These are phyloP conservation scores for Pseudopyricularia javanii DNA, from an alignment of 2,329 filamentous ascomycete genomes.

Conservation along the genomic window DNA sequence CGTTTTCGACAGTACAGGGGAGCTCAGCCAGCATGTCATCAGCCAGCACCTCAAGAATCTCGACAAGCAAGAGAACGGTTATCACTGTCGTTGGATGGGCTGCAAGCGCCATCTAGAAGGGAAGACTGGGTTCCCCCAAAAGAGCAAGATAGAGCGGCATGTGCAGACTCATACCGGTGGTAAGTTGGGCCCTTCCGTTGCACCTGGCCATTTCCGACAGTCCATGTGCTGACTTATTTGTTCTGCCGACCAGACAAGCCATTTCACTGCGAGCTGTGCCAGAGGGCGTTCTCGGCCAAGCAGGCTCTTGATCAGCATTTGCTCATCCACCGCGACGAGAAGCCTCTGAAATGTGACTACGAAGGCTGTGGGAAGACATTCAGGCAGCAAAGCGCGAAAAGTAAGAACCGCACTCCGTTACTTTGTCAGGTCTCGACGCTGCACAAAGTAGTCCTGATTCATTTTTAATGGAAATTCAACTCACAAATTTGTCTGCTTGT, in stretches of 20 bases:
- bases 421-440: no score
- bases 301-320: slow-evolving; percentile 57
- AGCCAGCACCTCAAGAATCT: slow-evolving; percentile 33
- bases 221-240: slow-evolving; percentile 4
- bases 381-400: slow-evolving; percentile 55
- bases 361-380: slow-evolving; percentile 44
- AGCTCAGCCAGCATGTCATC: slow-evolving; percentile 43
- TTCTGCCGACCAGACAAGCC: slow-evolving; percentile 36
- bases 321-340: slow-evolving; percentile 53
- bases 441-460: no score
- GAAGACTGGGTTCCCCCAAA: slow-evolving; percentile 38
- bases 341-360: slow-evolving; percentile 44
- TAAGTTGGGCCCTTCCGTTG: slow-evolving; percentile 22
- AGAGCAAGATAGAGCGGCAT: slow-evolving; percentile 53
- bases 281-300: slow-evolving; percentile 48
- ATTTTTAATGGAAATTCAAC: neutral
- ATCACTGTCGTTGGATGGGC: slow-evolving; percentile 41
- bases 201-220: no score
- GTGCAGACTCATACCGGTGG: slow-evolving; percentile 54
- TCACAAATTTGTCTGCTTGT: neutral
- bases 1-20: slow-evolving; percentile 28
- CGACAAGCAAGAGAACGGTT: slow-evolving; percentile 30
- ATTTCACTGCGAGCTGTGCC: slow-evolving; percentile 42
- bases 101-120: slow-evolving; percentile 35
- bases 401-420: slow-evolving; percentile 28